These are phyloP conservation scores for Skeletonema grethae DNA, from an alignment of 108 stramenopile genomes.

Conservation along the genomic window DNA sequence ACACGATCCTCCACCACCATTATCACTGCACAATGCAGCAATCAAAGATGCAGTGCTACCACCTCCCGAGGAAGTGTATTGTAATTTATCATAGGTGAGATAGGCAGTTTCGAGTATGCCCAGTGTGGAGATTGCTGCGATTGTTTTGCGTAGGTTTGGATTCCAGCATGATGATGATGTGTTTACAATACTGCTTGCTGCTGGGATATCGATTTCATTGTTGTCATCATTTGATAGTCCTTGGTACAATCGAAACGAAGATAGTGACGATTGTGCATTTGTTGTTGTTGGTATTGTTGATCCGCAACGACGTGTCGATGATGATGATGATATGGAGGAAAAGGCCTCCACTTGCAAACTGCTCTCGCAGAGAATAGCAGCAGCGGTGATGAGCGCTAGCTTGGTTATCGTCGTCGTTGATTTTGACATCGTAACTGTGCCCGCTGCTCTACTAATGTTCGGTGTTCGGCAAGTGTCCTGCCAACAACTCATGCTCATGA, in stretches of 20 bases:
- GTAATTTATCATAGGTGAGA: constrained; percentile 69
- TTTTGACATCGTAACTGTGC: background rate
- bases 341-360: background rate
- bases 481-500: too few relatives aligned
- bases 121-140: constrained; percentile 59
- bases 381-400: background rate
- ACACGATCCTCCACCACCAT: constrained; percentile 25
- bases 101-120: constrained; percentile 81
- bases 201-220: background rate
- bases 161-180: constrained; percentile 52
- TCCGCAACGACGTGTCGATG: background rate
- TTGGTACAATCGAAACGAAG: background rate
- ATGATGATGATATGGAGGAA: background rate
- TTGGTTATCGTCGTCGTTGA: background rate
- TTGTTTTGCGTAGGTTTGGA: constrained; percentile 58
- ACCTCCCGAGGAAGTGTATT: constrained; percentile 7
- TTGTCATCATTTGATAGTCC: background rate
- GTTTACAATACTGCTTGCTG: background rate
- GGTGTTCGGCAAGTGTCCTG: too few relatives aligned
- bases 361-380: background rate
- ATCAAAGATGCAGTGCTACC: constrained; percentile 18
- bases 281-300: background rate
- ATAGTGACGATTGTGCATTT: background rate
- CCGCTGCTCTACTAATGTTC: background rate
- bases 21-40: constrained; percentile 22